Conservation (phyloP, 176 grass and related monocot genomes). For the Stipa capillata region DNA sequence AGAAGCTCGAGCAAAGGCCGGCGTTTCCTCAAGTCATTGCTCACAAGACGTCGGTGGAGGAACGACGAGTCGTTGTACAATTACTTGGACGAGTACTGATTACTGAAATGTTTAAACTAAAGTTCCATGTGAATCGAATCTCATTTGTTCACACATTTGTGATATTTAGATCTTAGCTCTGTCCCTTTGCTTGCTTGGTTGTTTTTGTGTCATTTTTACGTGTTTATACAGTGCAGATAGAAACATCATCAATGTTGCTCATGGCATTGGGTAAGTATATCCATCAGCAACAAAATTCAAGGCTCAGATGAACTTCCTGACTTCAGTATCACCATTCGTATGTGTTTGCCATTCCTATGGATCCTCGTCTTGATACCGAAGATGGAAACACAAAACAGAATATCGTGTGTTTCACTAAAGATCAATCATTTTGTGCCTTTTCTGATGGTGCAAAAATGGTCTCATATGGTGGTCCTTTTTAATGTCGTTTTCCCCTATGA, state of each 20-base stretch:
- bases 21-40: constrained; percentile 78
- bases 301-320: not conserved
- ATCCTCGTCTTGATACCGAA: not conserved
- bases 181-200: not conserved
- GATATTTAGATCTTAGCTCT: not conserved
- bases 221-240: not conserved
- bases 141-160: no score
- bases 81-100: constrained; percentile 92
- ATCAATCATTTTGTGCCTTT: no score
- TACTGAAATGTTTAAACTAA: not conserved
- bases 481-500: no score
- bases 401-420: no score
- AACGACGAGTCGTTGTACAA: constrained; percentile 81
- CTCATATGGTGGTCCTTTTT: no score
- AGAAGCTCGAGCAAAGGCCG: constrained; percentile 57
- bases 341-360: not conserved
- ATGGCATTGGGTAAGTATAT: not conserved
- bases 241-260: not conserved
- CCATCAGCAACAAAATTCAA: not conserved
- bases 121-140: not conserved
- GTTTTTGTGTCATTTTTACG: not conserved
- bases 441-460: no score
- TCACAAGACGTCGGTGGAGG: constrained; percentile 62
- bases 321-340: not conserved
- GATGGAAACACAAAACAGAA: no score